A percentile compares a stretch with the other conserved stretches of the same genome.
Conservation (phyloP, 768 basidiomycete genomes). For the Boletus fagicola region DNA sequence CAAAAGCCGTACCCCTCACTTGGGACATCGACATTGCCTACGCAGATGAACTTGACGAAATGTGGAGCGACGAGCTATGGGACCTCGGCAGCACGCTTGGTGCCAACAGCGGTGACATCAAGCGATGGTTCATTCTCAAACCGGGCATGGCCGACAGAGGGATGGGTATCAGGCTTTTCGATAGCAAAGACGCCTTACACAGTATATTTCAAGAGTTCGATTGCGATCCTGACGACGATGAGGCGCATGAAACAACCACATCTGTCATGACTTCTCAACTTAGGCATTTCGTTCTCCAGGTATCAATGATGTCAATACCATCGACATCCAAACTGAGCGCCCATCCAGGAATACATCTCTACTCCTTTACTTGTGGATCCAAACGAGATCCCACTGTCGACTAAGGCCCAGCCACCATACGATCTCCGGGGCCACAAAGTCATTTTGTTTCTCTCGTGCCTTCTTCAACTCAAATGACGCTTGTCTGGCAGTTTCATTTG, state of each 20-base stretch:
- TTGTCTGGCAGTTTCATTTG: conserved; percentile 76
- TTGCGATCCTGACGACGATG: conserved; percentile 49
- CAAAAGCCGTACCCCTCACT: conserved; percentile 60
- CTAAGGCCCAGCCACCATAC: conserved; percentile 10
- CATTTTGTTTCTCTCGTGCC: conserved; percentile 16
- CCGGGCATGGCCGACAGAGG: conserved; percentile 97
- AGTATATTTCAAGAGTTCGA: conserved; percentile 84
- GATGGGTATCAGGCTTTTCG: conserved; percentile 91
- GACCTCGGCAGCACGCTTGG: conserved; percentile 71
- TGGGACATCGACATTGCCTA: conserved; percentile 86
- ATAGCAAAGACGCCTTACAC: conserved; percentile 67
- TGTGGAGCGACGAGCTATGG: conserved; percentile 91
- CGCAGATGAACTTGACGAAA: conserved; percentile 92
- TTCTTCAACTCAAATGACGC: conserved; percentile 11
- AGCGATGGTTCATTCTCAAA: conserved; percentile 91
- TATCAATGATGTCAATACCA: conserved; percentile 29
- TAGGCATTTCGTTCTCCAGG: conserved; percentile 96
- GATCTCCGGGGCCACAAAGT: conserved; percentile 60
- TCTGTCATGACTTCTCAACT: conserved; percentile 81
- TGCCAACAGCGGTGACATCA: conserved; percentile 19
- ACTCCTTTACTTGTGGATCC: conserved; percentile 80
- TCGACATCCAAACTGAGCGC: conserved; percentile 5
- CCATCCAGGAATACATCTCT: conserved; percentile 75
- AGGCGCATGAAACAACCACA: conserved; percentile 43
- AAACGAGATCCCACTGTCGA: conserved; percentile 37